Base-by-base conservation (phyloP, 192 early-diverging fungal genomes). In the Coemansia sp. region DNA sequence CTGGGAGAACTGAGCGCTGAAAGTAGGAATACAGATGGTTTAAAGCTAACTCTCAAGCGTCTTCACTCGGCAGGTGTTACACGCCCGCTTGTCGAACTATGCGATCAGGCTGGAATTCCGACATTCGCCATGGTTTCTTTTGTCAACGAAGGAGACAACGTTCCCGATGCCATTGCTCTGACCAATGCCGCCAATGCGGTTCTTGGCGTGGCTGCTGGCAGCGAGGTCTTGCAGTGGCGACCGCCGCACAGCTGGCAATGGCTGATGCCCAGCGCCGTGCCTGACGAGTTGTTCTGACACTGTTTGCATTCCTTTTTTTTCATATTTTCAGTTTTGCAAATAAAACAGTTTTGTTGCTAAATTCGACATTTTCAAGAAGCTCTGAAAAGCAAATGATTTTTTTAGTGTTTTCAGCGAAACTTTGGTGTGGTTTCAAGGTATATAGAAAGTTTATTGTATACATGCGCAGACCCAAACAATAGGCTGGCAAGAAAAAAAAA, bases 111-210 rank as follows among this genome's bases (percentile, higher is more conserved):
- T 25, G 67, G 67, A 1, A 56, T 89, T 1, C 75, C 80, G 5
- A 64, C 84, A 33, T 49, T 82, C 30, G 77, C 85, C 22, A 56
- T 89, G 11, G 70, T 87, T 0, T 77, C 85, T 69, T 86, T 90
- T 83, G 91, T 85, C 8, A 83, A 86, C 60, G 91, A 92, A 71
- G 91, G 91, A 68, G 87, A 92, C 62, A 92, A 92, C 72, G 80
- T 88, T 5, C 84, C 83, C 1, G 91, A 92, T 60, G 85, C 87
- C 18, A 84, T 90, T 30, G 74, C 73, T 38, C 66, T 88, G 60
- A 88, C 87, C 33, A 89, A 88, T 63, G 71, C 79, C 12, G 61
- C 38, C 56, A 76, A 82, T 31, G 61, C 64, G 4, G 61, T 63
- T 28, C 67, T 82, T 17, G 66, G 50, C 3, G 45, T 82, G 28